Evolutionary conservation across 1,284 basidiomycete species (phyloP).

Genomic region (Bondarzewia mesenterica): DNA sequence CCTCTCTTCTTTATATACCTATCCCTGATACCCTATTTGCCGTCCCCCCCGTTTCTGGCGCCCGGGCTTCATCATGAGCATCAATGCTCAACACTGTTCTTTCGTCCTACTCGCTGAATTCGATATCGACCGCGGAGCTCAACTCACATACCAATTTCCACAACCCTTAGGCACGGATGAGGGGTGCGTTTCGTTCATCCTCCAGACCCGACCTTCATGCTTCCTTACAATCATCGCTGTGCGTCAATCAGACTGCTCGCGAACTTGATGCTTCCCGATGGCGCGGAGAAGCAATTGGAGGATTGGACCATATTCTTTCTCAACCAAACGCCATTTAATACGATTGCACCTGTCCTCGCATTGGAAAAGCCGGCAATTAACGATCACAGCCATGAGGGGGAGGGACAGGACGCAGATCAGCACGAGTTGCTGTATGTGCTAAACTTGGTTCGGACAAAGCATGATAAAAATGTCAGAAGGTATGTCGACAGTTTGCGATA

Average conservation of each 20-base stretch:
- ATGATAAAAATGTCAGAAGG: conserved; percentile 83
- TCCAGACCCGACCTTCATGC: neutral
- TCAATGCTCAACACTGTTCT: conserved; percentile 66
- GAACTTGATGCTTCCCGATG: conserved; percentile 97
- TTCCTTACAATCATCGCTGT: conserved; percentile 8
- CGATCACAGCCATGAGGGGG: conserved; percentile 25
- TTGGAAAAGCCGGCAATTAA: conserved; percentile 42
- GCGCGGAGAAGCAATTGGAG: conserved; percentile 87
- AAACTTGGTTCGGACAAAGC: conserved; percentile 93
- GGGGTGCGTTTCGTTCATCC: conserved; percentile 48
- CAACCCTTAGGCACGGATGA: conserved; percentile 88
- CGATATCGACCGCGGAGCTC: conserved; percentile 88
- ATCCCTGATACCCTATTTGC: too few species aligned
- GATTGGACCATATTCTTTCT: conserved; percentile 99
- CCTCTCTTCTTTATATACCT: too few species aligned
- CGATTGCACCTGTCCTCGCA: conserved; percentile 75
- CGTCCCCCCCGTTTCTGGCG: neutral
- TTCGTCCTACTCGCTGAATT: conserved; percentile 94
- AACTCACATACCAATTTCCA: conserved; percentile 90
- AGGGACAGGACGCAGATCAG: conserved; percentile 26
- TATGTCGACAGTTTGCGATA: too few species aligned
- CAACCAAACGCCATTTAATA: conserved; percentile 85
- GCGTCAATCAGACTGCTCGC: conserved; percentile 66
- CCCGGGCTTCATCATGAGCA: conserved; percentile 22
- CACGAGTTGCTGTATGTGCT: conserved; percentile 83